Evolutionary conservation across 495 filamentous ascomycete genomes (phyloP).

Genomic region (Penicillium taxi): DNA sequence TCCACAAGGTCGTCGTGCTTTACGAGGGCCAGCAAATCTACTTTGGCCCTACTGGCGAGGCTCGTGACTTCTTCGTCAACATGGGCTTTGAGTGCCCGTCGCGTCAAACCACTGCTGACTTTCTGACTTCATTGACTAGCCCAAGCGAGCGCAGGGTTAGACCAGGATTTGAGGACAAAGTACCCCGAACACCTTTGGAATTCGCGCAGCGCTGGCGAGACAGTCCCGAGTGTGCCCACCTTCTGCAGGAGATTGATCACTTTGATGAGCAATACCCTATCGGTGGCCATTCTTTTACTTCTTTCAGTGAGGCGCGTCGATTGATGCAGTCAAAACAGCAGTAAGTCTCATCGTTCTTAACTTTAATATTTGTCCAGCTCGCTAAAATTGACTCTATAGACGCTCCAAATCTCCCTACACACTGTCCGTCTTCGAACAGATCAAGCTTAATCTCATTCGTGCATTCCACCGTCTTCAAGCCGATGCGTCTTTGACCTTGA

Average conservation of each 20-base stretch:
- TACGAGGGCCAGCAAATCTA: slow-evolving; percentile 82
- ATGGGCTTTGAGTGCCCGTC: slow-evolving; percentile 69
- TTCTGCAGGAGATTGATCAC: slow-evolving; percentile 64
- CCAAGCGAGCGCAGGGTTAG: slow-evolving; percentile 57
- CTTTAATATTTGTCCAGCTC: too few species aligned
- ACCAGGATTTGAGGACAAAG: slow-evolving; percentile 54
- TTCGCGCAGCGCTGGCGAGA: slow-evolving; percentile 67
- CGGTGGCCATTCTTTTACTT: slow-evolving; percentile 1
- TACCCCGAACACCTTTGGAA: slow-evolving; percentile 67
- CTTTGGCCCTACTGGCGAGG: slow-evolving; percentile 56
- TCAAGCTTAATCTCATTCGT: slow-evolving; percentile 33
- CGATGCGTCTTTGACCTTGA: slow-evolving; percentile 74
- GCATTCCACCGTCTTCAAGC: slow-evolving; percentile 47
- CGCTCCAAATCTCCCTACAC: slow-evolving; percentile 33
- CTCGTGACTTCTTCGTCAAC: slow-evolving; percentile 60
- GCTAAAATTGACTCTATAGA: too few species aligned
- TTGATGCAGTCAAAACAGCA: slow-evolving; percentile 17
- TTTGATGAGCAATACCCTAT: slow-evolving; percentile 54
- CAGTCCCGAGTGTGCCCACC: slow-evolving; percentile 55
- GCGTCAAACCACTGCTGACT: slow-evolving; percentile 73
- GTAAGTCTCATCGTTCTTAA: not conserved
- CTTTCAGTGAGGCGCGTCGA: slow-evolving; percentile 18
- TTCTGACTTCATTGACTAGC: slow-evolving; percentile 71
- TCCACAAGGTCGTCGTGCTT: slow-evolving; percentile 73
- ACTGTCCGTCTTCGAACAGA: slow-evolving; percentile 27